These are phyloP conservation scores for Auricularia sp. DNA, from an alignment of 768 basidiomycete genomes.

Conservation along the genomic window DNA sequence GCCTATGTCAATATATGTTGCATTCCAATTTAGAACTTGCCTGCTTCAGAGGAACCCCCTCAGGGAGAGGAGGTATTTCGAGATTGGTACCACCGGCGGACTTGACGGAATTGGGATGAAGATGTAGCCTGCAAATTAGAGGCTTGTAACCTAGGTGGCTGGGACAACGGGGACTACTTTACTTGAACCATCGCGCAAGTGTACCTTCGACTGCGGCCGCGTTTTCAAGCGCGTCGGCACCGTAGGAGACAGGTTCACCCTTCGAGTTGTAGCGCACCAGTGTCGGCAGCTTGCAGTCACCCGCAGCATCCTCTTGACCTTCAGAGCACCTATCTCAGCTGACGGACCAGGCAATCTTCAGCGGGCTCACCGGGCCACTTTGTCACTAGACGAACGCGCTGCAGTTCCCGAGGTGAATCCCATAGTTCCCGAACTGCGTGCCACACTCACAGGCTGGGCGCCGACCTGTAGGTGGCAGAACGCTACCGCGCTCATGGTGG, in stretches of 20 bases:
- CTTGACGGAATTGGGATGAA: conserved; percentile 4
- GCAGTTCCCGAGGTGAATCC: not conserved
- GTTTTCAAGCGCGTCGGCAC: conserved; percentile 4
- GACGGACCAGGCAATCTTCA: not conserved
- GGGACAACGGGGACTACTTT: not conserved
- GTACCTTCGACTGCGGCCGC: not conserved
- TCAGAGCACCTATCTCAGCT: not conserved
- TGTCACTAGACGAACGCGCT: conserved; percentile 3
- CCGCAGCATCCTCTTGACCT: conserved; percentile 5
- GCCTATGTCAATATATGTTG: not conserved
- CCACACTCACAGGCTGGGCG: not conserved
- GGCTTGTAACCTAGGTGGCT: not conserved
- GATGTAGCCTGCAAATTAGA: not conserved
- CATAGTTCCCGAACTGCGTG: not conserved
- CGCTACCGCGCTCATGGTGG: not conserved
- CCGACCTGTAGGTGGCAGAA: not conserved
- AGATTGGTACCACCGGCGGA: not conserved
- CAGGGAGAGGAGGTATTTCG: conserved; percentile 3
- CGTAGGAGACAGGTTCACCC: not conserved
- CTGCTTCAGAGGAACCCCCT: not conserved
- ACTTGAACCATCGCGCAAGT: conserved; percentile 6
- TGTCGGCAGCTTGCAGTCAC: conserved; percentile 2
- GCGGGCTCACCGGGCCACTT: conserved; percentile 3
- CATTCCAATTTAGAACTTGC: not conserved
- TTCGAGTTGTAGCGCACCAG: not conserved